Conservation (phyloP, 2,329 filamentous ascomycete species). For the Alternaria angustiovoidea region DNA sequence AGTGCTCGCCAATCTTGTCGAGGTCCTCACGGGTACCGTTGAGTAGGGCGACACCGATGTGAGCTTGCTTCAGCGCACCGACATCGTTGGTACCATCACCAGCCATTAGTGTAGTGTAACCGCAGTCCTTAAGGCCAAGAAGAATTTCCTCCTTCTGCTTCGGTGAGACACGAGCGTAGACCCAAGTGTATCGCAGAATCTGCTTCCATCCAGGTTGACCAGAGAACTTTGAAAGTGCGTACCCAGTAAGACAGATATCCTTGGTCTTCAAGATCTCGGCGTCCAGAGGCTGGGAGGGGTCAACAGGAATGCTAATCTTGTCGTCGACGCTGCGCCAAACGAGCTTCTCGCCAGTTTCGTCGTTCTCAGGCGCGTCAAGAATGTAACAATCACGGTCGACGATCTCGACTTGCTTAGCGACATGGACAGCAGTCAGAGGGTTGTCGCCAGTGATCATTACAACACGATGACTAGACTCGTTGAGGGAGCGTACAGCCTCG, state of each 20-base stretch:
- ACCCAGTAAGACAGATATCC: slow-evolving; percentile 95
- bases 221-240: slow-evolving; percentile 89
- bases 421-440: slow-evolving; percentile 93
- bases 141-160: slow-evolving; percentile 99
- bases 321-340: slow-evolving; percentile 97
- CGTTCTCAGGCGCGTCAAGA: slow-evolving; percentile 91
- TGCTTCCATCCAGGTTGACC: slow-evolving; percentile 78
- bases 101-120: slow-evolving; percentile 98
- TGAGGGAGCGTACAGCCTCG: slow-evolving; percentile 93
- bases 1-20: slow-evolving; percentile 89
- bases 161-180: slow-evolving; percentile 96
- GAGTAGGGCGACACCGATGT: slow-evolving; percentile 93
- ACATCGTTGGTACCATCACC: slow-evolving; percentile 99
- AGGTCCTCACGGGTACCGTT: slow-evolving; percentile 95
- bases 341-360: slow-evolving; percentile 78
- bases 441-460: slow-evolving; percentile 99
- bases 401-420: slow-evolving; percentile 95
- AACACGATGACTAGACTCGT: slow-evolving; percentile 97
- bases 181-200: slow-evolving; percentile 90
- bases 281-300: slow-evolving; percentile 82
- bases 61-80: slow-evolving; percentile 95
- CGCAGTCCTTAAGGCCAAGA: slow-evolving; percentile 93
- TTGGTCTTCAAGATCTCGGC: slow-evolving; percentile 81
- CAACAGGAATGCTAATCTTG: slow-evolving; percentile 82
- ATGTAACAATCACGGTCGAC: slow-evolving; percentile 95